Base-by-base conservation (phyloP, 2,329 filamentous ascomycete genomes). In the Tolypocladium album region DNA sequence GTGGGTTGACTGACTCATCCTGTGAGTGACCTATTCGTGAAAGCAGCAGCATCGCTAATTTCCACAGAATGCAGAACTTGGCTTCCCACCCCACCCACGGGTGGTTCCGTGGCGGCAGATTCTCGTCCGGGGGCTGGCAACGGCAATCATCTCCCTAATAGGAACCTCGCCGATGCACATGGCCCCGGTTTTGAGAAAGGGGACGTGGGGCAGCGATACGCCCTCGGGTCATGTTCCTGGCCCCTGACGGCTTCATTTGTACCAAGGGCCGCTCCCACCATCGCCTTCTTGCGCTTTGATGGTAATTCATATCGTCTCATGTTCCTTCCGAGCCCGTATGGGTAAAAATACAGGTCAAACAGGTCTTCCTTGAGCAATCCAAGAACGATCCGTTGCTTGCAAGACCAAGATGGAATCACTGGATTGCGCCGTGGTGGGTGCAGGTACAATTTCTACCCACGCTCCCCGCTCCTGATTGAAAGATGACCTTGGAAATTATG, bases 401-500 rank as follows among this genome's bases (percentile, higher is more conserved):
- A 55, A 42, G 27, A 4, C 22, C 57, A 58, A 38, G 20, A n/a
- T 79, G 73, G 78, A 81, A 62, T 70, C 68, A 20, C 62, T 79
- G 15, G 78, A 81, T 59, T 75, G 78, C 47, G 77, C 77, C n/a
- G 73, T 81, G 20, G 71, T 81, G 56, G 79, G 79, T 58, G 81
- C 82, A 40, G 83, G 83, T 84, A 72, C 71, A 12, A 1, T 39
- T 52, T 47, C 12, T 15, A 2, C 20, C 55, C 13, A 55, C 36
- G 47, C 7, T 34, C 27, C 45, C 24, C 15, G 27, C 43, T 9
- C 13, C 31, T 39, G 39, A n/a, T 27, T 15, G 11, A 57, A 20
- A 17, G 39, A 45, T 15, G 17, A 15, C 17, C 2, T n/a, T 22
- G 11, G 17, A 52, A 2, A 50, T 38, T 11, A 5, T 43, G 36